These are phyloP conservation scores for Ceratocystis cubensis DNA, from an alignment of 2,329 filamentous ascomycete genomes.

Conservation along the genomic window DNA sequence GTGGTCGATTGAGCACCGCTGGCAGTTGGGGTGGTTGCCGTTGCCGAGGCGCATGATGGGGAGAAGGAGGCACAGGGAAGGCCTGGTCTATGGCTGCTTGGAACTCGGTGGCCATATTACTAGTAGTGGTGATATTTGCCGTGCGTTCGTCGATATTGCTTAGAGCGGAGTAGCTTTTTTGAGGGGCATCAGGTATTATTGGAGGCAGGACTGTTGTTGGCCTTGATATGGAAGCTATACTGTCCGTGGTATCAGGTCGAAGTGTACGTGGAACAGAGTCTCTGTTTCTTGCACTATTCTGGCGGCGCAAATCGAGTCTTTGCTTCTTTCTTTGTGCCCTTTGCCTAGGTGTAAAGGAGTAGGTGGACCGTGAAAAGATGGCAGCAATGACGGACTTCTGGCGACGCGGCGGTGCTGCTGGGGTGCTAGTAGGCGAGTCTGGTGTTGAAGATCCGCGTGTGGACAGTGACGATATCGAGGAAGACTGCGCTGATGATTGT, in stretches of 20 bases:
- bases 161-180: background rate
- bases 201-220: background rate
- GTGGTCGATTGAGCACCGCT: conserved; percentile 29
- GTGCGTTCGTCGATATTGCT: conserved; percentile 12
- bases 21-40: conserved; percentile 6
- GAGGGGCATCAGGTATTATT: background rate
- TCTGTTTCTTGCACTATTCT: background rate
- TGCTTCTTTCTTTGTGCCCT: conserved; percentile 14
- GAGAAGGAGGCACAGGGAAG: conserved; percentile 2
- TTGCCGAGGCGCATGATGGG: background rate
- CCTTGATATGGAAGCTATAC: background rate
- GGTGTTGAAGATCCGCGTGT: conserved; percentile 12
- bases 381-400: conserved; percentile 16
- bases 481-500: conserved; percentile 3
- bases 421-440: conserved; percentile 8
- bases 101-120: conserved; percentile 8
- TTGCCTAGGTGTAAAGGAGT: conserved; percentile 9
- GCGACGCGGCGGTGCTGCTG: conserved; percentile 13
- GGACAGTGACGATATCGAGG: conserved; percentile 6
- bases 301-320: background rate
- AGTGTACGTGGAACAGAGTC: background rate
- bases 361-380: conserved; percentile 15
- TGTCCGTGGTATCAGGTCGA: background rate
- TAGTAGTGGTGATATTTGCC: background rate
- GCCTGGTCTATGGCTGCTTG: conserved; percentile 8